Percentiles rank a stretch among this genome's conserved stretches.
phyloP scores from a whole-genome alignment of 805 yeast species.

The Ogataea parapolymorpha region DNA sequence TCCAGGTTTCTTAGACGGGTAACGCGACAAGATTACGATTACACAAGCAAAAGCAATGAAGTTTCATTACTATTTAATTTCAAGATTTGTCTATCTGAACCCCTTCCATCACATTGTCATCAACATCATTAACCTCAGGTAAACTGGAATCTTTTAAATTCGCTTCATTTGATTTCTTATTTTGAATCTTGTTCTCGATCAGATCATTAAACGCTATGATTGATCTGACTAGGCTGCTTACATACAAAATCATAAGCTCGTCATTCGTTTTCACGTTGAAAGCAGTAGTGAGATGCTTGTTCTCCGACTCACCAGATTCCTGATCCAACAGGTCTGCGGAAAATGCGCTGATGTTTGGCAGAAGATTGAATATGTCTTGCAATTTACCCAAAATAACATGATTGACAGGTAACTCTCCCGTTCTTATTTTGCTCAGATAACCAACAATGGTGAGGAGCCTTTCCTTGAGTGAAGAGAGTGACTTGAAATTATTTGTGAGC shows the following conservation, averaged over 20 bases:
- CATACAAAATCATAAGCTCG: slow-evolving; percentile 90
- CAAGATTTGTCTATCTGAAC: slow-evolving; percentile 9
- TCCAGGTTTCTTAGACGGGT: slow-evolving; percentile 4
- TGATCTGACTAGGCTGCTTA: slow-evolving; percentile 85
- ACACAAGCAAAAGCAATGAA: too few species aligned
- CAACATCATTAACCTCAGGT: slow-evolving; percentile 24
- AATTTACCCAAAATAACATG: slow-evolving; percentile 87
- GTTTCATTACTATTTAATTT: background rate
- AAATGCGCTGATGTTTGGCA: slow-evolving; percentile 67
- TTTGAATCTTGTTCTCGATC: slow-evolving; percentile 92
- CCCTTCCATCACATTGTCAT: slow-evolving; percentile 17
- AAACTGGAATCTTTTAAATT: slow-evolving; percentile 17
- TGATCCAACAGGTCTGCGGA: slow-evolving; percentile 13
- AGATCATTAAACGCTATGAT: slow-evolving; percentile 95
- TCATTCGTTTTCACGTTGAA: slow-evolving; percentile 93
- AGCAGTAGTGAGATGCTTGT: slow-evolving; percentile 55
- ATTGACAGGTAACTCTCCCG: slow-evolving; percentile 76
- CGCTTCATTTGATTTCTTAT: slow-evolving; percentile 47
- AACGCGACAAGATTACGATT: slow-evolving; percentile 1
- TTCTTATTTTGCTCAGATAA: slow-evolving; percentile 72
- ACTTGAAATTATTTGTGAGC: slow-evolving; percentile 84
- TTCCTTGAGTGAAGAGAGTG: slow-evolving; percentile 79
- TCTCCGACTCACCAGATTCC: slow-evolving; percentile 16
- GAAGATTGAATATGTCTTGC: slow-evolving; percentile 89
- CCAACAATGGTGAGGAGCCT: slow-evolving; percentile 73